Conservation (phyloP, 345 rosid species). For the Eutrema japonicum region DNA sequence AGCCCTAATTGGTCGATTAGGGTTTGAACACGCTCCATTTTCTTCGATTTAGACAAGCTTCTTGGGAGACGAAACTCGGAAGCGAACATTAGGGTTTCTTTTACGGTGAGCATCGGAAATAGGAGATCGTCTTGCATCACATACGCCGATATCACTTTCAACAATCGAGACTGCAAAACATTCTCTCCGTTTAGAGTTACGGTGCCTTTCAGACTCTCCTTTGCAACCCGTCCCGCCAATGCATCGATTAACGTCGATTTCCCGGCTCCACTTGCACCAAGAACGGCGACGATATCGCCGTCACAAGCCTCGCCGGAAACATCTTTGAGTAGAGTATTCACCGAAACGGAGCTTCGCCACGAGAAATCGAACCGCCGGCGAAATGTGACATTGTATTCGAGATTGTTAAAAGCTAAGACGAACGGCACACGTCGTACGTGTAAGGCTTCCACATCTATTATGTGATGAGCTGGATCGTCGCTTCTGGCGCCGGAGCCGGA, state of each 20-base stretch:
- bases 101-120: slow-evolving; percentile 88
- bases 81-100: slow-evolving; percentile 81
- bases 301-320: slow-evolving; percentile 81
- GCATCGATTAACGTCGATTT: slow-evolving; percentile 85
- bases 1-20: slow-evolving; percentile 83
- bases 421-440: slow-evolving; percentile 54
- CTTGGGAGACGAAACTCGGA: slow-evolving; percentile 87
- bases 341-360: slow-evolving; percentile 38
- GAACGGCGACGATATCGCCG: slow-evolving; percentile 81
- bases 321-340: slow-evolving; percentile 70
- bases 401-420: slow-evolving; percentile 68
- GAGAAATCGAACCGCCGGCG: slow-evolving; percentile 49
- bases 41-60: slow-evolving; percentile 67
- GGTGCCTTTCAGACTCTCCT: slow-evolving; percentile 61
- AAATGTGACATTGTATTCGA: slow-evolving; percentile 61
- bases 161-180: slow-evolving; percentile 59
- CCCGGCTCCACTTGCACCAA: slow-evolving; percentile 88
- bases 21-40: slow-evolving; percentile 67
- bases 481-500: background rate
- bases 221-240: slow-evolving; percentile 69
- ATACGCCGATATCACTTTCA: slow-evolving; percentile 84
- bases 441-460: slow-evolving; percentile 26
- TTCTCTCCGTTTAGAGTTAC: slow-evolving; percentile 69
- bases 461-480: background rate
- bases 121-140: slow-evolving; percentile 91